These are phyloP conservation scores for Mycena latifolia DNA, from an alignment of 768 basidiomycete genomes.

Conservation along the genomic window DNA sequence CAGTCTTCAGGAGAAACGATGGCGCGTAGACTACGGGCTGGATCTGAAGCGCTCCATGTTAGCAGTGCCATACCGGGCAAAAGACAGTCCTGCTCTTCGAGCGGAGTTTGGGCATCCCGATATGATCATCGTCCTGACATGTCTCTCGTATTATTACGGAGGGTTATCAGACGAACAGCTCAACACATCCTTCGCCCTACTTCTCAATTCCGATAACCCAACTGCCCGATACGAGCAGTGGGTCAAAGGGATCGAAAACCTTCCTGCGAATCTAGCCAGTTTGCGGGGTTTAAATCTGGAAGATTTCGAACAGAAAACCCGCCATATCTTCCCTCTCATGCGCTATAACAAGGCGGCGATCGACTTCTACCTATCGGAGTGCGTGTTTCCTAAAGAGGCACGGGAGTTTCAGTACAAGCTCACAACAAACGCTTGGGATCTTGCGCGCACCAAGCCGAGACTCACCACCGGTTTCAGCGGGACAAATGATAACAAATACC, in stretches of 20 bases:
- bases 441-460: constrained; percentile 52
- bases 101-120: constrained; percentile 70
- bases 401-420: constrained; percentile 62
- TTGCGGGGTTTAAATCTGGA: constrained; percentile 58
- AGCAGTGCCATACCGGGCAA: constrained; percentile 67
- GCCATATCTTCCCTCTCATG: constrained; percentile 48
- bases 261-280: constrained; percentile 48
- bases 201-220: constrained; percentile 60
- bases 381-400: constrained; percentile 64
- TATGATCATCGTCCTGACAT: constrained; percentile 59
- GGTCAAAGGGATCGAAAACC: constrained; percentile 38
- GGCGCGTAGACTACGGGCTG: constrained; percentile 67
- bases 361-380: constrained; percentile 58
- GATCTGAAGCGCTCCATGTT: constrained; percentile 56
- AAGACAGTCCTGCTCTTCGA: constrained; percentile 59
- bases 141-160: constrained; percentile 62
- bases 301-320: constrained; percentile 48
- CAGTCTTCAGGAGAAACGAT: constrained; percentile 54
- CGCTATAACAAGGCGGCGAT: constrained; percentile 51
- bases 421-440: constrained; percentile 64
- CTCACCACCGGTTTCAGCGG: constrained; percentile 67
- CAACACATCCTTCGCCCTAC: constrained; percentile 48
- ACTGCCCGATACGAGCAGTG: constrained; percentile 56
- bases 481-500: constrained; percentile 62
- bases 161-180: constrained; percentile 57